Conservation (phyloP, 257 asterid genomes). For the Penstemon newberryi region DNA sequence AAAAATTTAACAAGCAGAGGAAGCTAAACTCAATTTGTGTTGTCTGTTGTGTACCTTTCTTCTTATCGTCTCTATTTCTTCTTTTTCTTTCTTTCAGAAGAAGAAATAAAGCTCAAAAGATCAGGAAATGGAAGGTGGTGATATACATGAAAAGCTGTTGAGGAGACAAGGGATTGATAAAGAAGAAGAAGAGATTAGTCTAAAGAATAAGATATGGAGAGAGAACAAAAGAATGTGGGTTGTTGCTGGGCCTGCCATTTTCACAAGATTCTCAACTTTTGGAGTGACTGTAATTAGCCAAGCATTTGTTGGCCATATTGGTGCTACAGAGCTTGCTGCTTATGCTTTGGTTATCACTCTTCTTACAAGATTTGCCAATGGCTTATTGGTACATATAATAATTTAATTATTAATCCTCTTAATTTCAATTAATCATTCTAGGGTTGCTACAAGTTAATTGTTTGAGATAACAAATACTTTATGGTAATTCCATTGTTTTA, state of each 20-base stretch:
- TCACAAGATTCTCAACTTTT: conserved; percentile 49
- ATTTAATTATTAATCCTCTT: not conserved
- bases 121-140: conserved; percentile 34
- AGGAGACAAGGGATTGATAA: conserved; percentile 5
- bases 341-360: conserved; percentile 56
- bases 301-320: conserved; percentile 69
- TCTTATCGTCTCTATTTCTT: not conserved
- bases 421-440: not conserved
- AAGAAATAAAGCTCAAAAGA: not conserved
- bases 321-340: conserved; percentile 65
- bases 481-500: too few species aligned
- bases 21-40: not conserved
- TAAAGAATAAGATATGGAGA: conserved; percentile 32
- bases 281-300: conserved; percentile 60
- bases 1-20: too few species aligned
- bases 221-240: conserved; percentile 72
- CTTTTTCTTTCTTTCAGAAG: not conserved
- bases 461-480: too few species aligned
- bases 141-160: conserved; percentile 23
- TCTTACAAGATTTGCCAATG: conserved; percentile 51
- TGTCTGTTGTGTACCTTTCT: not conserved
- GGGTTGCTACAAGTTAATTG: not conserved
- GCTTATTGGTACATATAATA: conserved; percentile 45
- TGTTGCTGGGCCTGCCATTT: conserved; percentile 64
- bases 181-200: conserved; percentile 24